Evolutionary conservation across 306 rosid genomes (phyloP).

Genomic region (Nissolia schottii): DNA sequence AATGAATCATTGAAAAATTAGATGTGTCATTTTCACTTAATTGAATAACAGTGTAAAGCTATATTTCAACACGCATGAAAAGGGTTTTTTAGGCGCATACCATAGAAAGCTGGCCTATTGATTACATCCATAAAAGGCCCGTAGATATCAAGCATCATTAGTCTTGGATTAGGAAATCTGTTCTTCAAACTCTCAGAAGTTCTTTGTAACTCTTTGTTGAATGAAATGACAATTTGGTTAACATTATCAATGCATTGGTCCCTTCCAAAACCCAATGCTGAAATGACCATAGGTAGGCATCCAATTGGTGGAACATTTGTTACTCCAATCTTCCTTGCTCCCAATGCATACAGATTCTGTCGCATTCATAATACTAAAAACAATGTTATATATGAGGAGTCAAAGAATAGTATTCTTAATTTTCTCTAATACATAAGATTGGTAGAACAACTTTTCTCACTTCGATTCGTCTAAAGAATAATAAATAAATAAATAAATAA

Average conservation of each 20-base stretch:
- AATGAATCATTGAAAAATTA: too few relatives aligned
- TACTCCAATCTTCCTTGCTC: slow-evolving; percentile 53
- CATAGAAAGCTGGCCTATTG: slow-evolving; percentile 41
- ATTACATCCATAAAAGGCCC: slow-evolving; percentile 50
- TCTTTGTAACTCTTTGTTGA: slow-evolving; percentile 46
- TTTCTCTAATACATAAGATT: not conserved
- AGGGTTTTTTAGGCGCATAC: slow-evolving; percentile 30
- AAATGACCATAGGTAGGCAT: slow-evolving; percentile 54
- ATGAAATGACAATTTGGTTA: slow-evolving; percentile 42
- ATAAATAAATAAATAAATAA: too few relatives aligned
- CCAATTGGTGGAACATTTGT: slow-evolving; percentile 56
- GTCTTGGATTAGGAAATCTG: slow-evolving; percentile 46
- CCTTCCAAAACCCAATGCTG: slow-evolving; percentile 50
- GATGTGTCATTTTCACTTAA: too few relatives aligned
- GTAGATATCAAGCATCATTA: slow-evolving; percentile 54
- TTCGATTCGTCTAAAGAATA: too few relatives aligned
- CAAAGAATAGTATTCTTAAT: not conserved
- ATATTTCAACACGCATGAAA: not conserved
- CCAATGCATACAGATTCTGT: slow-evolving; percentile 50
- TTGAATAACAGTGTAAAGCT: too few relatives aligned
- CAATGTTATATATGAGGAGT: not conserved
- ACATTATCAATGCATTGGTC: slow-evolving; percentile 47
- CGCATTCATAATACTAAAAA: not conserved
- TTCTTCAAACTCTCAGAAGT: slow-evolving; percentile 36
- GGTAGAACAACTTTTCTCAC: too few relatives aligned